phyloP scores from a whole-genome alignment of 148 eudicot genomes.

The Camellia japonica region DNA sequence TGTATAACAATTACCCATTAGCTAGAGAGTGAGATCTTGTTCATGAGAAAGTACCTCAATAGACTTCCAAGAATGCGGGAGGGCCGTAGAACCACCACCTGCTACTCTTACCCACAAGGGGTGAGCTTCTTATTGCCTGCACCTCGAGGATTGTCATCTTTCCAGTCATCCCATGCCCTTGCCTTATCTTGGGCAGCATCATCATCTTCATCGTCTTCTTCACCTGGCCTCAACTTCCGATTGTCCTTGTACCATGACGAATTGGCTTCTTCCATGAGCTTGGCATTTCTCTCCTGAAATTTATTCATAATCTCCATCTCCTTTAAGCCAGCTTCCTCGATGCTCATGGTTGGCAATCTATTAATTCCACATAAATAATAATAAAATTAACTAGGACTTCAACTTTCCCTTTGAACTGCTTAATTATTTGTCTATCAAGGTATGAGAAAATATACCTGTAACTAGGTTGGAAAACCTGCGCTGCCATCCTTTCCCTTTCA shows the following conservation, averaged over 20 bases:
- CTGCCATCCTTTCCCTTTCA: conserved; percentile 83
- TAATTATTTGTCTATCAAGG: background rate
- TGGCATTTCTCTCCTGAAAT: conserved; percentile 73
- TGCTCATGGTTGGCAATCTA: conserved; percentile 98
- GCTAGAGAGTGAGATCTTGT: background rate
- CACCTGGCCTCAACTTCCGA: conserved; percentile 29
- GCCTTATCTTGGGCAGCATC: conserved; percentile 83
- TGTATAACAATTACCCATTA: background rate
- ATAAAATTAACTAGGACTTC: background rate
- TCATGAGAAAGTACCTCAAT: no score
- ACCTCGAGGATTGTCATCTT: conserved; percentile 97
- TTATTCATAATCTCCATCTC: conserved; percentile 97
- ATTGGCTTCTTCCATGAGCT: conserved; percentile 81
- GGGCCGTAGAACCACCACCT: background rate
- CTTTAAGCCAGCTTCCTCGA: conserved; percentile 89
- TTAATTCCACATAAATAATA: background rate
- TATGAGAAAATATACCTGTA: conserved; percentile 52
- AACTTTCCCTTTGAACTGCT: background rate
- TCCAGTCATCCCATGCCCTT: conserved; percentile 94
- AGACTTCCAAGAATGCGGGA: background rate
- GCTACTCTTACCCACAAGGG: conserved; percentile 51
- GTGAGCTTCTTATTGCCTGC: conserved; percentile 96
- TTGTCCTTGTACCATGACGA: conserved; percentile 48
- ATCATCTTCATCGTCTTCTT: conserved; percentile 46
- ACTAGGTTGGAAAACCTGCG: conserved; percentile 96